Conservation (phyloP, 148 eudicot species). For the Rhododendron kiyosumense region DNA sequence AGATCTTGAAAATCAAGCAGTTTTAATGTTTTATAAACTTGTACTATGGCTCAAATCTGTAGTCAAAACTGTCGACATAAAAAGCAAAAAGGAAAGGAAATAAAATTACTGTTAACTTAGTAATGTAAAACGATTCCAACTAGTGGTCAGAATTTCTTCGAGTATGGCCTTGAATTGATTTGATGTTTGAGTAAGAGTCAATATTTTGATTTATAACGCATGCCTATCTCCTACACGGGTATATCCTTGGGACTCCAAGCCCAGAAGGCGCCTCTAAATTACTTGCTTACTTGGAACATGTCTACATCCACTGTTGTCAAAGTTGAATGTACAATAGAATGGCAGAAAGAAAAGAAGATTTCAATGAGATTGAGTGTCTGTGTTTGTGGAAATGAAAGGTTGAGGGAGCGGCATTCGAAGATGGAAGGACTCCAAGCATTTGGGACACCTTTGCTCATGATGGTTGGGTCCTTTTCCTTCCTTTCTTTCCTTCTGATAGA, state of each 20-base stretch:
- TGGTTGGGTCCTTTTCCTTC: constrained; percentile 13
- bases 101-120: not conserved
- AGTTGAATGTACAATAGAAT: not conserved
- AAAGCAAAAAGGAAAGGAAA: not conserved
- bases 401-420: constrained; percentile 45
- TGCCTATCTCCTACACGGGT: not conserved
- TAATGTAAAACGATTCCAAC: not conserved
- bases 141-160: not conserved
- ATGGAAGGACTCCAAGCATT: constrained; percentile 38
- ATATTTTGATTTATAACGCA: not conserved
- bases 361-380: not conserved
- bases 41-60: not conserved
- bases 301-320: not conserved
- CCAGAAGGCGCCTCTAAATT: not conserved
- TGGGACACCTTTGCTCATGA: constrained; percentile 45
- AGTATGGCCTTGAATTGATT: not conserved
- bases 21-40: not conserved
- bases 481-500: not conserved
- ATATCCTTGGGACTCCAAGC: not conserved
- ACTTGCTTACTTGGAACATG: not conserved
- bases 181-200: not conserved
- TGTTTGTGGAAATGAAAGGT: constrained; percentile 9
- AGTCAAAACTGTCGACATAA: not conserved
- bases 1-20: not conserved
- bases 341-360: not conserved